Conservation (phyloP, 805 yeast species). For the Metschnikowia gruessii region DNA sequence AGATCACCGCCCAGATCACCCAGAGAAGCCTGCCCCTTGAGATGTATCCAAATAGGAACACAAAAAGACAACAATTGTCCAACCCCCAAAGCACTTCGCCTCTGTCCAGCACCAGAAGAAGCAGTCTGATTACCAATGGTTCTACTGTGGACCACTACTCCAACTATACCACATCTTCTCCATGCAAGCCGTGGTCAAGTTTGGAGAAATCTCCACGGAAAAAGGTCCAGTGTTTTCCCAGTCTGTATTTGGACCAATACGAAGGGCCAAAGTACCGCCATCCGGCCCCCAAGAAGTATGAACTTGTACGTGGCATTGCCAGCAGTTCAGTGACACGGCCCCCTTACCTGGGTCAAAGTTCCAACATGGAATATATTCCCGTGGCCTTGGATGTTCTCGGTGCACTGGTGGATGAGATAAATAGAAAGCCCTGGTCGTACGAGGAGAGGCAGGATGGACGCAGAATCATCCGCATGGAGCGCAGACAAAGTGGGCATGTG, state of each 20-base stretch:
- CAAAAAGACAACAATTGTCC: constrained; percentile 1
- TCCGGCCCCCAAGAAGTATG: constrained; percentile 24
- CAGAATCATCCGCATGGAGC: constrained; percentile 56
- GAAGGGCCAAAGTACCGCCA: constrained; percentile 6
- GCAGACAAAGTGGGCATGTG: constrained; percentile 47
- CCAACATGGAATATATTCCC: constrained; percentile 37
- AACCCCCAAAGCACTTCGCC: background rate
- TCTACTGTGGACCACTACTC: constrained; percentile 4
- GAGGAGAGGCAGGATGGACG: constrained; percentile 49
- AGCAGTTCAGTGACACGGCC: constrained; percentile 56
- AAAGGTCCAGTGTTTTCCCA: background rate
- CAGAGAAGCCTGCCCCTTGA: constrained; percentile 7
- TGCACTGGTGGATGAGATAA: constrained; percentile 46
- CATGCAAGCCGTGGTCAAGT: constrained; percentile 1
- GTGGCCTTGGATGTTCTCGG: constrained; percentile 46
- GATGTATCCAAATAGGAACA: background rate
- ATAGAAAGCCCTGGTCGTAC: constrained; percentile 49
- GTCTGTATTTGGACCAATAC: constrained; percentile 2
- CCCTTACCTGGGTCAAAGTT: constrained; percentile 39
- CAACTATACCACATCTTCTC: constrained; percentile 9
- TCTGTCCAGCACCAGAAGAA: constrained; percentile 9
- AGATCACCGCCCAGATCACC: background rate
- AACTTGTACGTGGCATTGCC: constrained; percentile 55
- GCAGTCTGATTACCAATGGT: constrained; percentile 6
- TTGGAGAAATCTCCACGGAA: background rate